Evolutionary conservation across 2,329 filamentous ascomycete genomes (phyloP), one percentile per base, ranked within the genome.

Genomic region (Colletotrichum endophyticum): DNA sequence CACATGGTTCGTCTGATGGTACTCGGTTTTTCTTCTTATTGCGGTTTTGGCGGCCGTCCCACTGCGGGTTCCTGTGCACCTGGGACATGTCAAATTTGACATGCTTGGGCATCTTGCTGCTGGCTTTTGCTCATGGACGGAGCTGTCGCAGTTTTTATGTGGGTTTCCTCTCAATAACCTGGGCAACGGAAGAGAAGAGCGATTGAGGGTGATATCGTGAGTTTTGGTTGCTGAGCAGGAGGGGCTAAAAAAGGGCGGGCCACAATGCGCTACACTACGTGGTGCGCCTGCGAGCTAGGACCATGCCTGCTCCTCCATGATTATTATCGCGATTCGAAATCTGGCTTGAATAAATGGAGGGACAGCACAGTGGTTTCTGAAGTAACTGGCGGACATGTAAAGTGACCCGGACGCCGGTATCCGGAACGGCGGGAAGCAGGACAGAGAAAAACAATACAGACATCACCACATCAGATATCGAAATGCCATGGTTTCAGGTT

Each of bases 401-500:
- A 53, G 5, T 53, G 44, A 11, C 44, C 44, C n/a, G 12, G 44
- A 66, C n/a, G 28, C 32, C 32, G 16, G 49, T 68, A 64, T 61
- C 44, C 30, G 12, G 44, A 22, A 15, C 22, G 25, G 66, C 22
- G 5, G 56, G 44, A 8, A 30, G 19, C 6, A 32, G 36, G 36
- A 27, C 9, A n/a, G 49, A 25, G 19, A 64, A 28, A 13, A 19
- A 25, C 28, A 19, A 22, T 53, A 32, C 15, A 36, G 19, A 27
- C n/a, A 30, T 25, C n/a, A 53, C 32, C 44, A 36, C 63, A 67
- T 39, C 39, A 39, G 63, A 44, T 53, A 63, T 62, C 62, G n/a
- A 64, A 67, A 68, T 73, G 62, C 70, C 63, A 76, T 68, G 30
- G 73, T 73, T 76, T 63, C 73, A 68, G 30, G 70, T 27, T 70